Evolutionary conservation across 2,329 filamentous ascomycete genomes (phyloP).

Genomic region (Aspergillus pseudoterreus): DNA sequence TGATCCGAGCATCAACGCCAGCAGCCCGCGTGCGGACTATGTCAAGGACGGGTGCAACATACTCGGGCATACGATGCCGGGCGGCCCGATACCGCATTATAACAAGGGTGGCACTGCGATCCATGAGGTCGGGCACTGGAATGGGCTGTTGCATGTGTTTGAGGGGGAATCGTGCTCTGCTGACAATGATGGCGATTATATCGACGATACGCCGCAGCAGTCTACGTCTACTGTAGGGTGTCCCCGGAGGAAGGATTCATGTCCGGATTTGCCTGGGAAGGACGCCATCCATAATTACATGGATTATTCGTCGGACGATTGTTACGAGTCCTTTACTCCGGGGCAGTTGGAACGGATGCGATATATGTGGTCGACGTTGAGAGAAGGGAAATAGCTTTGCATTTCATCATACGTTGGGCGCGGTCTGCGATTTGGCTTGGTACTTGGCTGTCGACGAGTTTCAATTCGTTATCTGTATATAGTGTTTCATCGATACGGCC

Average conservation of each 20-base stretch:
- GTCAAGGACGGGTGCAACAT: conserved; percentile 55
- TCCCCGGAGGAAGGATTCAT: conserved; percentile 50
- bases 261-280: conserved; percentile 41
- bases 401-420: not conserved
- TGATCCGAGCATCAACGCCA: conserved; percentile 37
- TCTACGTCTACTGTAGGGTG: conserved; percentile 59
- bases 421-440: too few species aligned
- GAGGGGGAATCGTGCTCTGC: conserved; percentile 35
- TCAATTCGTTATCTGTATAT: too few species aligned
- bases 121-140: conserved; percentile 48
- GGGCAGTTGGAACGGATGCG: conserved; percentile 50
- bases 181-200: conserved; percentile 39
- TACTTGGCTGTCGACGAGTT: too few species aligned
- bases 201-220: conserved; percentile 44
- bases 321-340: conserved; percentile 52
- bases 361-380: conserved; percentile 48
- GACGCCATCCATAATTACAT: conserved; percentile 59
- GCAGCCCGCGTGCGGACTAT: conserved; percentile 39
- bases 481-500: too few species aligned
- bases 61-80: conserved; percentile 55
- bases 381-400: conserved; percentile 28
- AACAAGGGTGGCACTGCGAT: conserved; percentile 44
- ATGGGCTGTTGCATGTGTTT: conserved; percentile 45
- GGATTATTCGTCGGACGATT: conserved; percentile 57
- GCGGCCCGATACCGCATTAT: conserved; percentile 48